Conservation (phyloP, 371 early-diverging fungal genomes). For the Nematocida major region DNA sequence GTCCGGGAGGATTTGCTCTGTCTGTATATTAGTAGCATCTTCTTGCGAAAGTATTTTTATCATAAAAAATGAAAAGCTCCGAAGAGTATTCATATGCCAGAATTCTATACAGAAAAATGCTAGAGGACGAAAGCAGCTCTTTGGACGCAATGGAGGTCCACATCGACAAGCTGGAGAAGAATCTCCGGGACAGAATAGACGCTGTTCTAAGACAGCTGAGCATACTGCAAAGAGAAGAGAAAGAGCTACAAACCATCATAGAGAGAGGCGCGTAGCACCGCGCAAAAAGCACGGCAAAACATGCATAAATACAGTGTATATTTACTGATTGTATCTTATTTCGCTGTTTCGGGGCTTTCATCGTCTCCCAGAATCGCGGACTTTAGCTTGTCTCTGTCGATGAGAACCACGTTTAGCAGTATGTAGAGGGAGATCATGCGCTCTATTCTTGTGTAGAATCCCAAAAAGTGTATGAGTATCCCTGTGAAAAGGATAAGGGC, state of each 20-base stretch:
- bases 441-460: too few species aligned
- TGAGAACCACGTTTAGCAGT: too few species aligned
- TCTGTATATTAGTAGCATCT: background rate
- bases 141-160: background rate
- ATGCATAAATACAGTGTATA: background rate
- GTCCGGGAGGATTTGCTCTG: slow-evolving; percentile 31
- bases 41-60: slow-evolving; percentile 46
- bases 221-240: slow-evolving; percentile 41
- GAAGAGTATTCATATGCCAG: background rate
- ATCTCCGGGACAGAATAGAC: background rate
- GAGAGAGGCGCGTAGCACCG: background rate
- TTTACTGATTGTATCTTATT: background rate
- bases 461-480: too few species aligned
- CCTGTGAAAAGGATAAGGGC: too few species aligned
- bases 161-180: background rate
- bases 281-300: background rate
- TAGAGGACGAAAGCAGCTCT: background rate
- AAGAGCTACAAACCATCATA: slow-evolving; percentile 24
- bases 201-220: slow-evolving; percentile 18
- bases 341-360: background rate
- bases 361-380: too few species aligned
- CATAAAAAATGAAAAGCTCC: slow-evolving; percentile 9
- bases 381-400: too few species aligned
- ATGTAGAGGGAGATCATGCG: too few species aligned
- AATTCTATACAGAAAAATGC: background rate